phyloP scores from a whole-genome alignment of 768 basidiomycete species.

The Clitopilus hobsonii region DNA sequence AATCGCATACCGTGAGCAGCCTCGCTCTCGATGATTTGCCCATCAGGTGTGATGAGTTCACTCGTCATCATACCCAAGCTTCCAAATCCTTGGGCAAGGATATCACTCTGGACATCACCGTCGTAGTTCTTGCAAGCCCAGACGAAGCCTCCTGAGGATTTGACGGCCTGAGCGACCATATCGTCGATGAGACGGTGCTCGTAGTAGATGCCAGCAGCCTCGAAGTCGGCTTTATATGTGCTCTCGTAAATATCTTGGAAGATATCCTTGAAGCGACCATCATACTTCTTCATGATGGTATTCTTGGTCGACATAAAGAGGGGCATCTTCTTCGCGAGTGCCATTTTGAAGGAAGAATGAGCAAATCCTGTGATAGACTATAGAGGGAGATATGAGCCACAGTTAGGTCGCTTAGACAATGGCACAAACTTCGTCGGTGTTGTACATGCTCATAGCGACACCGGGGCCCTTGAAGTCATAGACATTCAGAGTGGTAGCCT shows the following conservation, averaged over 20 bases:
- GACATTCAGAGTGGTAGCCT: constrained; percentile 68
- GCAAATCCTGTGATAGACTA: constrained; percentile 94
- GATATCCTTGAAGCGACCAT: constrained; percentile 98
- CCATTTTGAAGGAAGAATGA: constrained; percentile 98
- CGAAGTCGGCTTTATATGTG: constrained; percentile 68
- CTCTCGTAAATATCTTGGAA: constrained; percentile 94
- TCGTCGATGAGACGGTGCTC: constrained; percentile 97
- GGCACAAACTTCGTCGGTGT: constrained; percentile 78
- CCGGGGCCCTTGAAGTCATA: constrained; percentile 93
- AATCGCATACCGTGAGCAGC: constrained; percentile 76
- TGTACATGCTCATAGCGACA: constrained; percentile 97
- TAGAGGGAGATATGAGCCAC: background rate
- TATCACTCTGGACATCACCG: constrained; percentile 86
- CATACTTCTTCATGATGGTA: constrained; percentile 95
- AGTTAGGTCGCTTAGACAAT: background rate
- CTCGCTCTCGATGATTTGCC: constrained; percentile 88
- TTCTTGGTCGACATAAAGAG: constrained; percentile 99
- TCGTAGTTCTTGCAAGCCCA: constrained; percentile 80
- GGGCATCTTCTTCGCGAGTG: constrained; percentile 69
- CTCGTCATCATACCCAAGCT: constrained; percentile 97
- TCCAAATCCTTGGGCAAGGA: constrained; percentile 97
- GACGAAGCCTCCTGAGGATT: constrained; percentile 90
- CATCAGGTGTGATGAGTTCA: constrained; percentile 93
- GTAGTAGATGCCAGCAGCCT: constrained; percentile 73
- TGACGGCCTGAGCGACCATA: constrained; percentile 98